Conservation (phyloP, 2,329 filamentous ascomycete genomes). For the Curvularia spicifera region DNA sequence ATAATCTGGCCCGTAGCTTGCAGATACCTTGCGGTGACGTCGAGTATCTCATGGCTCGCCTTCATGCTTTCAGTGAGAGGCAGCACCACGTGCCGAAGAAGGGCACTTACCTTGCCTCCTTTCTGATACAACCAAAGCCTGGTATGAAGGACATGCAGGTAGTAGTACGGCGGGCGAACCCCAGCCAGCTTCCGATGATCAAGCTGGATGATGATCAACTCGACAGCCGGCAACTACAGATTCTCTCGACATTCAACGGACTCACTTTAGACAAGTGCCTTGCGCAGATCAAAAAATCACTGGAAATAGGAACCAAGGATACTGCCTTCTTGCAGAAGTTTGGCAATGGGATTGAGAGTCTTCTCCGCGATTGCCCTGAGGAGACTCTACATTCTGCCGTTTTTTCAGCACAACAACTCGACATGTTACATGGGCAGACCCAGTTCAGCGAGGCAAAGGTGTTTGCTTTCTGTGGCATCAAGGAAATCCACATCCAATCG, state of each 20-base stretch:
- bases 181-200: slow-evolving; percentile 55
- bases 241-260: slow-evolving; percentile 37
- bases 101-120: slow-evolving; percentile 50
- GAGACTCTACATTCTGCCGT: slow-evolving; percentile 52
- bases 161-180: slow-evolving; percentile 50
- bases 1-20: slow-evolving; percentile 73
- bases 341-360: slow-evolving; percentile 45
- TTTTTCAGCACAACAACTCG: slow-evolving; percentile 53
- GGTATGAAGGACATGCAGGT: slow-evolving; percentile 53
- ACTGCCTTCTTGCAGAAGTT: slow-evolving; percentile 40
- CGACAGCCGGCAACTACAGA: slow-evolving; percentile 28
- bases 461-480: slow-evolving; percentile 55
- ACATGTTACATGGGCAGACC: slow-evolving; percentile 38
- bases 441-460: slow-evolving; percentile 45
- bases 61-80: slow-evolving; percentile 62
- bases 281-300: slow-evolving; percentile 39
- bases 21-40: slow-evolving; percentile 73
- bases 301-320: slow-evolving; percentile 19
- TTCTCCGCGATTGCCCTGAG: slow-evolving; percentile 48
- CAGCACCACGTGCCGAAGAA: slow-evolving; percentile 56
- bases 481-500: slow-evolving; percentile 50
- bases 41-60: slow-evolving; percentile 64
- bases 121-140: slow-evolving; percentile 50
- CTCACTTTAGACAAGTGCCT: slow-evolving; percentile 42
- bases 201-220: slow-evolving; percentile 45